phyloP scores from a whole-genome alignment of 805 yeast genomes.

The Metschnikowia koreensis region DNA sequence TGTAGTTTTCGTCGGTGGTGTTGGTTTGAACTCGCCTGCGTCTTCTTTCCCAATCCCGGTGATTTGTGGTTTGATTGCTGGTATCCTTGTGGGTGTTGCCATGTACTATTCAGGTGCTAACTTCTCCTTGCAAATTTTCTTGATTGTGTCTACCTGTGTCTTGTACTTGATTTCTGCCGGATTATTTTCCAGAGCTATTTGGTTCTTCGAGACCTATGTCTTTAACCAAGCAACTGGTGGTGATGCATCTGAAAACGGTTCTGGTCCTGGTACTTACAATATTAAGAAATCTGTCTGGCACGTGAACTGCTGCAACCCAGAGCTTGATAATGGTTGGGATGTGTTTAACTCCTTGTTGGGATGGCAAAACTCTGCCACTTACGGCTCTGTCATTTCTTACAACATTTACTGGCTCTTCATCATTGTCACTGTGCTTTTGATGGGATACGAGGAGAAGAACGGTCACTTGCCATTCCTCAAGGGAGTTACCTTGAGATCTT shows the following conservation, averaged over 20 bases:
- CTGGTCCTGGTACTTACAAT: constrained; percentile 94
- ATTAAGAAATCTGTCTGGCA: constrained; percentile 84
- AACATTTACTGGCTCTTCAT: constrained; percentile 83
- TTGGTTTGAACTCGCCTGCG: constrained; percentile 31
- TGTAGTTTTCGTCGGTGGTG: constrained; percentile 48
- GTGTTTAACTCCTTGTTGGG: constrained; percentile 91
- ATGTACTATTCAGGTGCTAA: constrained; percentile 81
- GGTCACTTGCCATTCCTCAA: constrained; percentile 74
- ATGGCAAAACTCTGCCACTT: constrained; percentile 96
- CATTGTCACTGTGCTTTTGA: constrained; percentile 51
- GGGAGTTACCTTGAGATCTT: constrained; percentile 39
- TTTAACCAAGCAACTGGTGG: constrained; percentile 78
- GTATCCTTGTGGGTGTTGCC: constrained; percentile 64
- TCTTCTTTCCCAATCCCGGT: constrained; percentile 90
- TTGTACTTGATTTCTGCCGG: constrained; percentile 90
- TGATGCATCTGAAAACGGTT: constrained; percentile 89
- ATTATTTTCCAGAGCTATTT: constrained; percentile 86
- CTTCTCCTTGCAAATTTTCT: constrained; percentile 78
- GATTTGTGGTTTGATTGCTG: constrained; percentile 78
- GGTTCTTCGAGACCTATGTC: constrained; percentile 76
- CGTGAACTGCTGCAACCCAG: constrained; percentile 96
- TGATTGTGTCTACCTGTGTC: constrained; percentile 83
- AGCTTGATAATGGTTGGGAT: constrained; percentile 92
- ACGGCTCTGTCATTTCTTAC: constrained; percentile 87
- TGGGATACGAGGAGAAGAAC: constrained; percentile 79